Percentiles rank a stretch among this genome's conserved stretches.
Conservation (phyloP, 805 yeast species). For the Starmerella etchellsii region DNA sequence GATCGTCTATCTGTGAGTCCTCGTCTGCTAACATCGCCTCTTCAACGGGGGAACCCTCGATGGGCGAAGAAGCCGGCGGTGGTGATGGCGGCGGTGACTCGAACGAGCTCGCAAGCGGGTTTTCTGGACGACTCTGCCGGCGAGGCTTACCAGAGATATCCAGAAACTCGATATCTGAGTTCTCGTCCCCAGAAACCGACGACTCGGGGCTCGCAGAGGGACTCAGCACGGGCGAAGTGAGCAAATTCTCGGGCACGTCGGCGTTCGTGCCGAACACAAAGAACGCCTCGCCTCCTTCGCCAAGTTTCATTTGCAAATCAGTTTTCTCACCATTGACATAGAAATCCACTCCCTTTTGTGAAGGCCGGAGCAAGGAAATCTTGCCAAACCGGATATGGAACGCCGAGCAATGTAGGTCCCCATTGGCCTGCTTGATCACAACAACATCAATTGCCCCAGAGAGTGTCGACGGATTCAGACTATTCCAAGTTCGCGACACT, state of each 20-base stretch:
- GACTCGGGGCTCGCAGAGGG: constrained; percentile 37
- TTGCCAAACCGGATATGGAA: constrained; percentile 95
- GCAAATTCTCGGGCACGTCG: constrained; percentile 60
- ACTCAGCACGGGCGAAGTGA: constrained; percentile 79
- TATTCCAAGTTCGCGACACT: constrained; percentile 93
- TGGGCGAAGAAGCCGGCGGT: background rate
- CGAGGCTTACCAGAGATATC: constrained; percentile 9
- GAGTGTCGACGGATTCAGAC: constrained; percentile 89
- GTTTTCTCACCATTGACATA: constrained; percentile 71
- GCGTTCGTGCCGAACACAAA: constrained; percentile 80
- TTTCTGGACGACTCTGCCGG: background rate
- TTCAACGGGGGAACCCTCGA: background rate
- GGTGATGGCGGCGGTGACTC: background rate
- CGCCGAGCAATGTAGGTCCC: constrained; percentile 76
- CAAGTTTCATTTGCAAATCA: constrained; percentile 85
- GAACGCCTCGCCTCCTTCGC: constrained; percentile 96
- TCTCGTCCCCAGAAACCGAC: constrained; percentile 14
- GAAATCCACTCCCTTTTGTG: constrained; percentile 86
- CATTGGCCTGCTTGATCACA: constrained; percentile 80
- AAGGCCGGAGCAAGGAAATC: constrained; percentile 81
- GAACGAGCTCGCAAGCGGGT: background rate
- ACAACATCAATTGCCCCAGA: constrained; percentile 96
- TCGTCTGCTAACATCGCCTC: background rate
- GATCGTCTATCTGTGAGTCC: constrained; percentile 3
- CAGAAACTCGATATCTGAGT: constrained; percentile 19